Evolutionary conservation across 2,329 filamentous ascomycete genomes (phyloP).

Genomic region (Escovopsis sp.): DNA sequence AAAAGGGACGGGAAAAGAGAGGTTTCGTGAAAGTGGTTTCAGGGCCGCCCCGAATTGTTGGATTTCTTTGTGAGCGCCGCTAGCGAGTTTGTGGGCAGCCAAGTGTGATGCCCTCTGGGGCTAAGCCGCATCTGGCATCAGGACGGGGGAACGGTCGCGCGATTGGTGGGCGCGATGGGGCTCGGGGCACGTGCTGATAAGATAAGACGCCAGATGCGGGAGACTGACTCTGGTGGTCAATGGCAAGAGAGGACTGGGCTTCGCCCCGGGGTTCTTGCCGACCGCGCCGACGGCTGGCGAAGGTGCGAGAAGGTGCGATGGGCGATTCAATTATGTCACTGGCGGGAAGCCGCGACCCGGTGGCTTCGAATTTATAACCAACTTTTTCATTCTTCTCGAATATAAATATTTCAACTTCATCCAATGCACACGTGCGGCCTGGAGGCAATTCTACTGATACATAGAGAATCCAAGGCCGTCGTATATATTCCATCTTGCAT

Average conservation of each 20-base stretch:
- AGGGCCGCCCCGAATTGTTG: conserved; percentile 25
- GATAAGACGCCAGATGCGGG: conserved; percentile 9
- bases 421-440: too few relatives aligned
- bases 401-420: not conserved
- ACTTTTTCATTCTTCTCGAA: too few relatives aligned
- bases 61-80: conserved; percentile 27
- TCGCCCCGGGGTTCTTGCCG: too few relatives aligned
- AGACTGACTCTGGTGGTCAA: too few relatives aligned
- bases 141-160: conserved; percentile 3
- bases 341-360: too few relatives aligned
- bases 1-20: conserved; percentile 17
- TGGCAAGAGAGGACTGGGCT: too few relatives aligned
- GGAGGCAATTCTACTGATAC: too few relatives aligned
- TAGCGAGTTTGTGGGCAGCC: conserved; percentile 29
- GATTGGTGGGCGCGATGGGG: conserved; percentile 14
- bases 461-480: too few relatives aligned
- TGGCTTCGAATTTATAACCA: too few relatives aligned
- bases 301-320: conserved; percentile 25
- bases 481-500: too few relatives aligned
- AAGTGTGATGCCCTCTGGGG: conserved; percentile 28
- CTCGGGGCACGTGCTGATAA: conserved; percentile 24
- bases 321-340: not conserved
- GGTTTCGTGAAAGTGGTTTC: conserved; percentile 15
- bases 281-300: conserved; percentile 14
- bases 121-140: conserved; percentile 17